A percentile compares a stretch with the other conserved stretches of the same genome.
phyloP scores from a whole-genome alignment of 768 basidiomycete species.

The Baorangia bicolor region DNA sequence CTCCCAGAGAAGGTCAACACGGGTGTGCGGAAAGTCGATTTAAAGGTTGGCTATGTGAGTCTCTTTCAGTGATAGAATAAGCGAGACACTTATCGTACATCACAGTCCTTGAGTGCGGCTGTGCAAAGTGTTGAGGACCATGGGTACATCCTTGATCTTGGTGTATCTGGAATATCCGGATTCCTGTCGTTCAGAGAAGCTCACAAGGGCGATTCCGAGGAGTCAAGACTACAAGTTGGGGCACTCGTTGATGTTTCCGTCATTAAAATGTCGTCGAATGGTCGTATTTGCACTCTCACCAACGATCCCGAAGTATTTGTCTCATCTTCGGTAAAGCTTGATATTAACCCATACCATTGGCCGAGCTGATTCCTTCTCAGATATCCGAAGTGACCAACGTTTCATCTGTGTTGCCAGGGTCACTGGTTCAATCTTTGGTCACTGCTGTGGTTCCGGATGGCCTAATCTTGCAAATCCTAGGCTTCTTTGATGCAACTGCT shows the following conservation, averaged over 20 bases:
- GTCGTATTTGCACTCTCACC: slow-evolving; percentile 73
- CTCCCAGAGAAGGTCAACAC: slow-evolving; percentile 81
- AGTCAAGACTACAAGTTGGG: slow-evolving; percentile 54
- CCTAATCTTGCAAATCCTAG: slow-evolving; percentile 84
- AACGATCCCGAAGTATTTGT: slow-evolving; percentile 48
- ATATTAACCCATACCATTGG: neutral
- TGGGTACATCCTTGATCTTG: slow-evolving; percentile 88
- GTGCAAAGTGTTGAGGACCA: slow-evolving; percentile 91
- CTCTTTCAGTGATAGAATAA: neutral
- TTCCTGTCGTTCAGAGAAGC: slow-evolving; percentile 83
- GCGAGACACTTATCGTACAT: neutral
- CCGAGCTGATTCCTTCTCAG: slow-evolving; percentile 34
- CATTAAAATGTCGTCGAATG: slow-evolving; percentile 66
- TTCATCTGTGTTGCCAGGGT: slow-evolving; percentile 82
- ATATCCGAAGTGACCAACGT: slow-evolving; percentile 77
- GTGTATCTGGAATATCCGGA: slow-evolving; percentile 72
- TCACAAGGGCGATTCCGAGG: slow-evolving; percentile 36
- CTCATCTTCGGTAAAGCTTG: slow-evolving; percentile 53
- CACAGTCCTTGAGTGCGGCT: slow-evolving; percentile 70
- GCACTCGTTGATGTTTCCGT: slow-evolving; percentile 69
- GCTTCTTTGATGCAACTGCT: slow-evolving; percentile 89
- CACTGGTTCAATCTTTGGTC: slow-evolving; percentile 77
- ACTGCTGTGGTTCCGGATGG: slow-evolving; percentile 74
- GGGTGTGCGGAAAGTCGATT: slow-evolving; percentile 74
- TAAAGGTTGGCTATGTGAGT: slow-evolving; percentile 75